Percentiles rank a stretch among this genome's conserved stretches.
phyloP scores from a whole-genome alignment of 116 monocot genomes.

The Trichopus zeylanicus region DNA sequence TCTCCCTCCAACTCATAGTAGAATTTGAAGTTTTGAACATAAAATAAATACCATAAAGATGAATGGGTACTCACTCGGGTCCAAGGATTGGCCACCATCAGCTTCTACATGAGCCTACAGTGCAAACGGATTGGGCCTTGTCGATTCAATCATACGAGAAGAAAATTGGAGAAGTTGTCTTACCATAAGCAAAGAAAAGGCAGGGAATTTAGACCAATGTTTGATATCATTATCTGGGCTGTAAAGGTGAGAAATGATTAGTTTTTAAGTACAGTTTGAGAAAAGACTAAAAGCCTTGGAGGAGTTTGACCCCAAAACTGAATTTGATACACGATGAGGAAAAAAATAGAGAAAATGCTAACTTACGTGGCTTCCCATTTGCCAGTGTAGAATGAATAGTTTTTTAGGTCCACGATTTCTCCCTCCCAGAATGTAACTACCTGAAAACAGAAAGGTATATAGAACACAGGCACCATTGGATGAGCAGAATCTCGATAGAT shows the following conservation, averaged over 20 bases:
- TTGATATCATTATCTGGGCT: conserved; percentile 88
- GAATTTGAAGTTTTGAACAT: not conserved
- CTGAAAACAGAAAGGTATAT: conserved; percentile 20
- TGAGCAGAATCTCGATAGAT: not conserved
- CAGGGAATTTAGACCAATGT: conserved; percentile 90
- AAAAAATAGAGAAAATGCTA: not conserved
- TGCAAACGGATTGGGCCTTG: not conserved
- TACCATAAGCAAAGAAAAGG: conserved; percentile 73
- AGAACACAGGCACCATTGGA: not conserved
- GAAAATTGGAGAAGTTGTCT: not conserved
- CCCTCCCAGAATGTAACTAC: conserved; percentile 99
- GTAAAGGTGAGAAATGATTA: conserved; percentile 8
- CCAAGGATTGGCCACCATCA: conserved; percentile 89
- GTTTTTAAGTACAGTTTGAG: not conserved
- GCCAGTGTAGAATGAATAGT: conserved; percentile 87
- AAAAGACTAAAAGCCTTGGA: no score
- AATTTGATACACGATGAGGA: no score
- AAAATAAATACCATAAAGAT: conserved; percentile 75
- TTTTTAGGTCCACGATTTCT: conserved; percentile 87
- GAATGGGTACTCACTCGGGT: conserved; percentile 72
- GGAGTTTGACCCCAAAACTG: no score
- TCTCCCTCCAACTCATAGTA: no score
- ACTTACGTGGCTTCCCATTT: conserved; percentile 98
- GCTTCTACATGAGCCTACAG: conserved; percentile 68
- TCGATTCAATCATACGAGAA: not conserved